Evolutionary conservation across 106 monocot genomes (phyloP).

Genomic region (Acorus calamus): DNA sequence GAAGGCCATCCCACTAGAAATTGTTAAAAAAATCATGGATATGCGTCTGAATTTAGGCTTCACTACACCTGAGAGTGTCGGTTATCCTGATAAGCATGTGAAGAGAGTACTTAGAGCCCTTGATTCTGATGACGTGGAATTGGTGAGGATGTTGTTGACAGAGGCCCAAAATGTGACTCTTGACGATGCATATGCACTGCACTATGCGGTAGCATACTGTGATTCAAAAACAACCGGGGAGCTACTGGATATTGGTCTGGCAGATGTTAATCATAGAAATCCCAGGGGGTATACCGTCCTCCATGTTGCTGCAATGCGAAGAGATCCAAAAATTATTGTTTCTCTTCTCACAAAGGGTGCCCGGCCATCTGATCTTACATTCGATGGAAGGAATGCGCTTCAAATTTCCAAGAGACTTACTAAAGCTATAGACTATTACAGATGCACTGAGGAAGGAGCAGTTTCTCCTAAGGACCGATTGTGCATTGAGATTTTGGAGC

Average conservation of each 20-base stretch:
- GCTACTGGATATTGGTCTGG: slow-evolving; percentile 56
- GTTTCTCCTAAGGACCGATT: slow-evolving; percentile 42
- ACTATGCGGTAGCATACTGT: slow-evolving; percentile 78
- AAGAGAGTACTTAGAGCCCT: slow-evolving; percentile 59
- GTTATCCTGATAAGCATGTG: slow-evolving; percentile 32
- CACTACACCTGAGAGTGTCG: slow-evolving; percentile 2
- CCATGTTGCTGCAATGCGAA: slow-evolving; percentile 72
- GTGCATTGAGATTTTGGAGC: slow-evolving; percentile 77
- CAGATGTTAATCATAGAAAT: slow-evolving; percentile 72
- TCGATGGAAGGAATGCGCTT: slow-evolving; percentile 59
- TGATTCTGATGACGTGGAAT: slow-evolving; percentile 75
- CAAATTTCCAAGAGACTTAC: slow-evolving; percentile 73
- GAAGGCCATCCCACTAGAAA: slow-evolving; percentile 42
- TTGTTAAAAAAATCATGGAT: slow-evolving; percentile 38
- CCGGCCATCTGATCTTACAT: slow-evolving; percentile 39
- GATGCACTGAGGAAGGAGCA: slow-evolving; percentile 32
- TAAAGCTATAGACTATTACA: slow-evolving; percentile 33
- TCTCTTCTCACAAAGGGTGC: slow-evolving; percentile 77
- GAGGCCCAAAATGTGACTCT: slow-evolving; percentile 39
- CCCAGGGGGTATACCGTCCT: slow-evolving; percentile 58
- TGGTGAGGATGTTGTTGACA: slow-evolving; percentile 62
- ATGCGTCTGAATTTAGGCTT: slow-evolving; percentile 8
- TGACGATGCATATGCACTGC: slow-evolving; percentile 76
- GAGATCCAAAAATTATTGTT: slow-evolving; percentile 62
- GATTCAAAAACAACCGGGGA: slow-evolving; percentile 50